Evolutionary conservation across 306 rosid species (phyloP).

Genomic region (Acacia acuminata): DNA sequence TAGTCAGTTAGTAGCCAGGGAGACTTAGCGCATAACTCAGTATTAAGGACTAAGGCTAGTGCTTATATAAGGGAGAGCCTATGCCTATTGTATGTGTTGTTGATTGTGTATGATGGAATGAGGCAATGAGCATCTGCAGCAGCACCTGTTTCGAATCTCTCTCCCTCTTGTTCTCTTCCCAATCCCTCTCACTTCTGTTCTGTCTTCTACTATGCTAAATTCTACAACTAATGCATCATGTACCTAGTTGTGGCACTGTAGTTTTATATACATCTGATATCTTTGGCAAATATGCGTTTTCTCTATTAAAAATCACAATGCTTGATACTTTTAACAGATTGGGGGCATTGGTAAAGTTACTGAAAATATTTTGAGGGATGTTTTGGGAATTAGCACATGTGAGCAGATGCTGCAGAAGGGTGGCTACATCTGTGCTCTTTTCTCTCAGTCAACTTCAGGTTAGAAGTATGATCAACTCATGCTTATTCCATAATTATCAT

Average conservation of each 20-base stretch:
- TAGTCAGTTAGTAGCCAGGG: no score
- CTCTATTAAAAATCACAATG: slow-evolving; percentile 12
- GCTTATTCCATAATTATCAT: slow-evolving; percentile 23
- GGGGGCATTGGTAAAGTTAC: slow-evolving; percentile 99
- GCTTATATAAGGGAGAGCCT: no score
- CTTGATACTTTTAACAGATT: slow-evolving; percentile 59
- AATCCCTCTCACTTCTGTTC: no score
- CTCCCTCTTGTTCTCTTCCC: no score
- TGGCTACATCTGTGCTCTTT: slow-evolving; percentile 71
- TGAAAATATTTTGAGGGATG: slow-evolving; percentile 78
- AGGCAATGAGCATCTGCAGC: no score
- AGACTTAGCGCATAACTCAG: no score
- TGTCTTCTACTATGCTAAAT: no score
- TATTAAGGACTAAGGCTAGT: no score
- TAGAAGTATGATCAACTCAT: slow-evolving; percentile 28
- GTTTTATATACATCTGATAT: slow-evolving; percentile 30
- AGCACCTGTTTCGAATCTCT: no score
- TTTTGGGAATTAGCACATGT: slow-evolving; percentile 78
- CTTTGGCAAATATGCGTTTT: slow-evolving; percentile 20
- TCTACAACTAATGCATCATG: no score
- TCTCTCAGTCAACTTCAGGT: slow-evolving; percentile 88
- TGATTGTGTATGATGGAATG: no score
- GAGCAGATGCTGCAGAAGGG: slow-evolving; percentile 82
- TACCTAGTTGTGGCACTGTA: slow-evolving; percentile 15
- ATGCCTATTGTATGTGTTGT: no score